Evolutionary conservation across 768 basidiomycete species (phyloP).

Genomic region (Xerocomus brunneocitrinus): DNA sequence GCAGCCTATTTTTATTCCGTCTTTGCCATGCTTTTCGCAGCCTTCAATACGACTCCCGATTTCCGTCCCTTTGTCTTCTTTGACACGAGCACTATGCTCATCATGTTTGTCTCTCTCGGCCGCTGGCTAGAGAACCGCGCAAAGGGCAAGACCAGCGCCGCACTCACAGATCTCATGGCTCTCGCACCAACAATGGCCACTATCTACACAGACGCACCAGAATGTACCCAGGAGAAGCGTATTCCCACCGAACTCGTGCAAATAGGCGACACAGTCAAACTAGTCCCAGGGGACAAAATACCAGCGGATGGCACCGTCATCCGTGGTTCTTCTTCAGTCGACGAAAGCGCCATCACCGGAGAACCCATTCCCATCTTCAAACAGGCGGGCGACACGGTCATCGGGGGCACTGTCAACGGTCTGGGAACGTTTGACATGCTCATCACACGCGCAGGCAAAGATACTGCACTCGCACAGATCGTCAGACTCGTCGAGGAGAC

Average conservation of each 20-base stretch:
- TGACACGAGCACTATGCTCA: slow-evolving; percentile 98
- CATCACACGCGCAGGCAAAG: slow-evolving; percentile 92
- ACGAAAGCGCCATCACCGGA: slow-evolving; percentile 96
- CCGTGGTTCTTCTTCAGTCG: slow-evolving; percentile 79
- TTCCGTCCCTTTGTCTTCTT: slow-evolving; percentile 90
- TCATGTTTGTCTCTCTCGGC: slow-evolving; percentile 95
- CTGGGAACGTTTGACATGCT: slow-evolving; percentile 96
- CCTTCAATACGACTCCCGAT: slow-evolving; percentile 57
- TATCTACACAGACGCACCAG: slow-evolving; percentile 84
- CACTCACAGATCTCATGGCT: slow-evolving; percentile 93
- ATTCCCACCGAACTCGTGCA: slow-evolving; percentile 94
- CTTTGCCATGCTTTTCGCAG: slow-evolving; percentile 59
- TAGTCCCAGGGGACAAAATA: slow-evolving; percentile 95
- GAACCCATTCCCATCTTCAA: slow-evolving; percentile 89
- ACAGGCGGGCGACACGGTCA: slow-evolving; percentile 77
- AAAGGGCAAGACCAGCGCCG: slow-evolving; percentile 95
- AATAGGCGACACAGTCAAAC: slow-evolving; percentile 87
- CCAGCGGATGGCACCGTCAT: slow-evolving; percentile 93
- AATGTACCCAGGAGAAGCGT: slow-evolving; percentile 80
- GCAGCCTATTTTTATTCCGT: slow-evolving; percentile 92
- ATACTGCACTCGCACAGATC: slow-evolving; percentile 94
- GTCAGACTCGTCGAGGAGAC: slow-evolving; percentile 97
- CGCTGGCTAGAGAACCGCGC: slow-evolving; percentile 95
- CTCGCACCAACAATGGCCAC: slow-evolving; percentile 94
- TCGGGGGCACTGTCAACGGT: slow-evolving; percentile 96